These are phyloP conservation scores for Pseudopediastrum boryanum DNA, from an alignment of 139 green algal species.

Conservation along the genomic window DNA sequence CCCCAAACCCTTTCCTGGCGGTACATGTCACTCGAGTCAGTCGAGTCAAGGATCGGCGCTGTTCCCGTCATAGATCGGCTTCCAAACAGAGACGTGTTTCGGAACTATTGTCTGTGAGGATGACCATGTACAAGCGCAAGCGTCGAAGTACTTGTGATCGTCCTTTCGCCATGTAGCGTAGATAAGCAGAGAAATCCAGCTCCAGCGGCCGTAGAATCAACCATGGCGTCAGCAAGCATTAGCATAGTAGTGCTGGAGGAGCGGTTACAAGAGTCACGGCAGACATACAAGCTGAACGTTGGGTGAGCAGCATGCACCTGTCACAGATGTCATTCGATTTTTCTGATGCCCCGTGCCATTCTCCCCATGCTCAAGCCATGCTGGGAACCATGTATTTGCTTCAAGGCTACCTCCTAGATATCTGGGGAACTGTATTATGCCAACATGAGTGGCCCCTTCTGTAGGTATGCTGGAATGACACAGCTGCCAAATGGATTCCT, in stretches of 20 bases:
- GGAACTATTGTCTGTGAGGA: too few species aligned
- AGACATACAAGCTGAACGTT: conserved; percentile 75
- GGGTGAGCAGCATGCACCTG: conserved; percentile 47
- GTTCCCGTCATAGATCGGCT: too few species aligned
- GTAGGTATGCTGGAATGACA: conserved; percentile 65
- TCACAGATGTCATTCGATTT: background rate
- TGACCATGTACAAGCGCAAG: too few species aligned
- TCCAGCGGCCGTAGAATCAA: background rate
- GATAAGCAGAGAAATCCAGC: too few species aligned
- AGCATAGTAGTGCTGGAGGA: conserved; percentile 58
- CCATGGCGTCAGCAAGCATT: conserved; percentile 34
- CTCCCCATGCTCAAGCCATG: background rate
- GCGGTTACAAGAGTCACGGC: conserved; percentile 60
- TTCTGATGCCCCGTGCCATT: background rate
- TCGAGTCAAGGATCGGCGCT: too few species aligned
- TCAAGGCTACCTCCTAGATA: too few species aligned
- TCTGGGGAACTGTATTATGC: background rate
- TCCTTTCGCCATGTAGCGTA: too few species aligned
- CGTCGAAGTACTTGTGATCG: too few species aligned
- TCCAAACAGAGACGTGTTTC: too few species aligned
- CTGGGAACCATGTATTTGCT: background rate
- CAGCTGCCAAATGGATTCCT: conserved; percentile 60
- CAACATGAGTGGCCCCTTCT: background rate
- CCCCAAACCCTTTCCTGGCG: too few species aligned
- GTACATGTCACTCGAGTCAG: too few species aligned